phyloP scores from a whole-genome alignment of 2,329 filamentous ascomycete species.

The Dactylellina leptospora region DNA sequence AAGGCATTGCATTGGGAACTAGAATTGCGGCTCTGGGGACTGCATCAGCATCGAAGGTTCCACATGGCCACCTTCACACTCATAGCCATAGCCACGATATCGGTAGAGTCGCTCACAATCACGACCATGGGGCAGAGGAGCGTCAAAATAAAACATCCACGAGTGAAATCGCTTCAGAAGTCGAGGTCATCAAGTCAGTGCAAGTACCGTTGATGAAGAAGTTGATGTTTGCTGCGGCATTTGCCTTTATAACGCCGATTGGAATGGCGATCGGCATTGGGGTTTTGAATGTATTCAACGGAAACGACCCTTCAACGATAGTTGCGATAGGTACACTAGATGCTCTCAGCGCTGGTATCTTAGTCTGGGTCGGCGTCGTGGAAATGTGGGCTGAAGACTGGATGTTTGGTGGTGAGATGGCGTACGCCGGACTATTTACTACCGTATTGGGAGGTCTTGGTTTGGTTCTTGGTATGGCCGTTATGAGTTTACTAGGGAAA shows the following conservation, averaged over 20 bases:
- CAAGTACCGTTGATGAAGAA: conserved; percentile 59
- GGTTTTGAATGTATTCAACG: conserved; percentile 75
- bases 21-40: conserved; percentile 70
- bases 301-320: conserved; percentile 74
- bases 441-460: conserved; percentile 66
- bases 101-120: conserved; percentile 47
- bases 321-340: conserved; percentile 78
- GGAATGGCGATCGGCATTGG: conserved; percentile 84
- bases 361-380: conserved; percentile 81
- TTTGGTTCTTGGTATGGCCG: conserved; percentile 70
- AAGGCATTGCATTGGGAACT: conserved; percentile 76
- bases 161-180: conserved; percentile 1
- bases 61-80: conserved; percentile 35
- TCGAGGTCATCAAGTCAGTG: conserved; percentile 31
- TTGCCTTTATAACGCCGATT: conserved; percentile 76
- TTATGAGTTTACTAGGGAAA: conserved; percentile 79
- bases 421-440: conserved; percentile 59
- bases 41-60: conserved; percentile 35
- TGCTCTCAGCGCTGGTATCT: conserved; percentile 76
- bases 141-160: not conserved
- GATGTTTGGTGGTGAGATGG: conserved; percentile 65
- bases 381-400: conserved; percentile 84
- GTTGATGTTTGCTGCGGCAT: conserved; percentile 69
- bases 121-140: conserved; percentile 9
- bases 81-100: conserved; percentile 39